A percentile compares a stretch with the other conserved stretches of the same genome.
Conservation (phyloP, 192 early-diverging fungal genomes). For the Umbelopsis sp. region DNA sequence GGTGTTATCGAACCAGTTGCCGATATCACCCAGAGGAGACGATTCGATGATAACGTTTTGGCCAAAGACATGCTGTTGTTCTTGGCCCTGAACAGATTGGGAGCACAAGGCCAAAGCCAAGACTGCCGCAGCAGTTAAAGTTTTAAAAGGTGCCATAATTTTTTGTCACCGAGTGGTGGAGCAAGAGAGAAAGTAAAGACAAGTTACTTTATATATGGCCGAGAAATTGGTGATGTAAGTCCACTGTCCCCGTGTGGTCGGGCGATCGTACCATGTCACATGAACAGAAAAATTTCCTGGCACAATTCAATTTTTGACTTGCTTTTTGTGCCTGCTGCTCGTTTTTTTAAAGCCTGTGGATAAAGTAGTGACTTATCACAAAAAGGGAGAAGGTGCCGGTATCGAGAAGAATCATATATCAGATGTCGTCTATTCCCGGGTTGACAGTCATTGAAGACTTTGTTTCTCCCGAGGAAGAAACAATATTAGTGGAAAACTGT, state of each 20-base stretch:
- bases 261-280: constrained; percentile 3
- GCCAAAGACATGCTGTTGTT: constrained; percentile 8
- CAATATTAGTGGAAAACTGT: constrained; percentile 39
- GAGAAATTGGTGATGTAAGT: not conserved
- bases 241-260: not conserved
- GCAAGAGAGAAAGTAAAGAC: constrained; percentile 3
- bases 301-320: not conserved
- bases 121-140: constrained; percentile 11
- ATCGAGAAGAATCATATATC: not conserved
- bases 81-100: not conserved
- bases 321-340: not conserved
- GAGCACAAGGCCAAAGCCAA: constrained; percentile 5
- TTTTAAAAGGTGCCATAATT: constrained; percentile 8
- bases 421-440: constrained; percentile 32
- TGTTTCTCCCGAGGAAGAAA: constrained; percentile 52
- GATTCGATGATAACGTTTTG: not conserved
- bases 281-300: not conserved
- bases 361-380: not conserved
- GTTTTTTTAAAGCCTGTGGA: no score
- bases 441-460: constrained; percentile 50
- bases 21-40: not conserved
- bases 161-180: not conserved
- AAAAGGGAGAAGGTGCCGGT: no score
- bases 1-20: constrained; percentile 2
- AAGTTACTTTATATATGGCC: not conserved